These are phyloP conservation scores for Zalerion maritima DNA, from an alignment of 495 filamentous ascomycete species.

Conservation along the genomic window DNA sequence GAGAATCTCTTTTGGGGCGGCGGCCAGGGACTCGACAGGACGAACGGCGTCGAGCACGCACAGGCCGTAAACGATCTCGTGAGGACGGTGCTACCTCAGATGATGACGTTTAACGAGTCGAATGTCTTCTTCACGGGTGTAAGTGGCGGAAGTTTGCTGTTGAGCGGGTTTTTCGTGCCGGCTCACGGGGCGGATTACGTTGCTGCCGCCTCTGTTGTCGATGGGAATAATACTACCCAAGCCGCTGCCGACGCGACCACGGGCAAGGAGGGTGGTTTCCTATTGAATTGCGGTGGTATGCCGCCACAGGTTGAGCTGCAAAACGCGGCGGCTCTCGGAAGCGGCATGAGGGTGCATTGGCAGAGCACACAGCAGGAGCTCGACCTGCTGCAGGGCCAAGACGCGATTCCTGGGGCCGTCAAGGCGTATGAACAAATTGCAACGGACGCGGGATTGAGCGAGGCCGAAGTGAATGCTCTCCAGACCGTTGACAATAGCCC, in stretches of 20 bases:
- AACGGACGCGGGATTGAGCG: slow-evolving; percentile 17
- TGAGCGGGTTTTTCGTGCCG: slow-evolving; percentile 35
- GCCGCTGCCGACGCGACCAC: too few relatives aligned
- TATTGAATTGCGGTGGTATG: slow-evolving; percentile 34
- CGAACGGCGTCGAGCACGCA: slow-evolving; percentile 35
- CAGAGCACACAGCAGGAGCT: slow-evolving; percentile 34
- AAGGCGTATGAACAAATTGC: slow-evolving; percentile 30
- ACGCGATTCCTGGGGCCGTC: slow-evolving; percentile 29
- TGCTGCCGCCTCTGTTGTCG: too few relatives aligned
- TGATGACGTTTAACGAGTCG: slow-evolving; percentile 27
- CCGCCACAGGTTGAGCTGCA: slow-evolving; percentile 28
- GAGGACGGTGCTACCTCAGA: slow-evolving; percentile 21
- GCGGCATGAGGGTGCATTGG: slow-evolving; percentile 29
- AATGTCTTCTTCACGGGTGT: slow-evolving; percentile 35
- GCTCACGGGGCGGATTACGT: slow-evolving; percentile 29
- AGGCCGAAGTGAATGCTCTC: slow-evolving; percentile 21
- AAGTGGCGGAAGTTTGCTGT: slow-evolving; percentile 27
- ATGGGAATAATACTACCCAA: too few relatives aligned
- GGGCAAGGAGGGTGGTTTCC: slow-evolving; percentile 20
- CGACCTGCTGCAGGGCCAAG: slow-evolving; percentile 24
- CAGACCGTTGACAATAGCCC: slow-evolving; percentile 36
- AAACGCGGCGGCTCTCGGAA: slow-evolving; percentile 16
- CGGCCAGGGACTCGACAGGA: slow-evolving; percentile 27
- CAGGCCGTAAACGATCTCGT: slow-evolving; percentile 30
- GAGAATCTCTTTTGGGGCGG: slow-evolving; percentile 37